Conservation (phyloP, 169 alveolate species). For the Fabrea salina region DNA sequence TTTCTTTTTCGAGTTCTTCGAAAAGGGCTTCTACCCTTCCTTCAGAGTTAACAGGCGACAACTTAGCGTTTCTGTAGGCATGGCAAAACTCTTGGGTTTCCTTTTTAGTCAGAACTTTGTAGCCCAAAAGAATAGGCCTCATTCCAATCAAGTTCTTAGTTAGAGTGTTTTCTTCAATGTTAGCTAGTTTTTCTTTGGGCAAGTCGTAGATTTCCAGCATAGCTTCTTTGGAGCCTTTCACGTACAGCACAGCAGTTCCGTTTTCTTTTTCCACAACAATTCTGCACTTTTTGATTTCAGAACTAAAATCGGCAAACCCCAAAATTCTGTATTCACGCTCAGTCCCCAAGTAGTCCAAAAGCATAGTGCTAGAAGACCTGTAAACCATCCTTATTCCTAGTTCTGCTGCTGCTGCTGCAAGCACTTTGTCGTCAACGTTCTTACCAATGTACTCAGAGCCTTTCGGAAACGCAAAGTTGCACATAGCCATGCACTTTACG, state of each 20-base stretch:
- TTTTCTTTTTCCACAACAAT: neutral
- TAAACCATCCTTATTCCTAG: neutral
- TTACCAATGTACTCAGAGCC: neutral
- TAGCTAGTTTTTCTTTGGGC: neutral
- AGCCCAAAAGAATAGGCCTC: neutral
- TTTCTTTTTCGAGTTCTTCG: neutral
- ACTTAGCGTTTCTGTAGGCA: neutral
- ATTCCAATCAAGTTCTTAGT: neutral
- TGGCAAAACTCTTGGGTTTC: neutral
- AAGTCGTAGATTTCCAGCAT: slow-evolving; percentile 8
- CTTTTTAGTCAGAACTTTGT: neutral
- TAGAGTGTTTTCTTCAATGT: neutral
- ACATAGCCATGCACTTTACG: neutral
- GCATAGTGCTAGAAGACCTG: neutral
- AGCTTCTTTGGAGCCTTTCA: slow-evolving; percentile 2
- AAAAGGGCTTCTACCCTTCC: slow-evolving; percentile 19
- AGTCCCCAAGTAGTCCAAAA: neutral
- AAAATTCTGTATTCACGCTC: neutral
- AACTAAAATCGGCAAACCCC: neutral
- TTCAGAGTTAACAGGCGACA: neutral
- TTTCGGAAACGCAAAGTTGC: slow-evolving; percentile 20
- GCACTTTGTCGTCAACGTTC: neutral
- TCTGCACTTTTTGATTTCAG: neutral
- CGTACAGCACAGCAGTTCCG: neutral
- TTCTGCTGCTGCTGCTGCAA: neutral